phyloP scores from a whole-genome alignment of 768 basidiomycete genomes.

The Hericium rajendrae region DNA sequence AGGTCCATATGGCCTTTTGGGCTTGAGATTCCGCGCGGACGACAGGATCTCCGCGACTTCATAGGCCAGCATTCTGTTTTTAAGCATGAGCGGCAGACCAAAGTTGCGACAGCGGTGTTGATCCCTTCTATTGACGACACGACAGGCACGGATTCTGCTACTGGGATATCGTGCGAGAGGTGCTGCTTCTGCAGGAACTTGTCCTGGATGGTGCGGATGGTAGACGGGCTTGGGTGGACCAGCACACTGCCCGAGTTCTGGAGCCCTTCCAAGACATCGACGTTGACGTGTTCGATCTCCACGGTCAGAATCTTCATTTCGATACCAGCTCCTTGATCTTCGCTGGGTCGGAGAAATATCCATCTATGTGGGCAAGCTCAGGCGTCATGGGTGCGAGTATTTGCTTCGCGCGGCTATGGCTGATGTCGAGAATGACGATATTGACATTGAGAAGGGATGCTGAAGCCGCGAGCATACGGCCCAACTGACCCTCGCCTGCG shows the following conservation, averaged over 20 bases:
- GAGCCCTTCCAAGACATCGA: constrained; percentile 56
- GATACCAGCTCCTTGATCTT: constrained; percentile 73
- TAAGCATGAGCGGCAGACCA: constrained; percentile 90
- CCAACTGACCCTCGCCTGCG: constrained; percentile 91
- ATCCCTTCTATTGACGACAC: constrained; percentile 45
- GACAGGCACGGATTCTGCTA: constrained; percentile 53
- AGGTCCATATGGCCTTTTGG: constrained; percentile 40
- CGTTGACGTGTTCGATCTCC: constrained; percentile 96
- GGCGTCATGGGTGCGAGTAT: constrained; percentile 48
- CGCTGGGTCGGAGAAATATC: constrained; percentile 72
- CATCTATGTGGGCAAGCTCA: constrained; percentile 62
- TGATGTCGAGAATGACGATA: constrained; percentile 77
- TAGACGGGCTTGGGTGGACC: constrained; percentile 68
- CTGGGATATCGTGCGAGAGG: constrained; percentile 36
- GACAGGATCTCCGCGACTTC: constrained; percentile 92
- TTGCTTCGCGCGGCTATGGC: constrained; percentile 84
- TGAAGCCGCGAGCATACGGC: constrained; percentile 90
- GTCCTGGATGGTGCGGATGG: constrained; percentile 80
- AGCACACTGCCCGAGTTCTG: constrained; percentile 26
- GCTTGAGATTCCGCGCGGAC: constrained; percentile 45
- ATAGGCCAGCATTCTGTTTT: constrained; percentile 90
- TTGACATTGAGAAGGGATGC: constrained; percentile 82
- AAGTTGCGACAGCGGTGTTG: constrained; percentile 41
- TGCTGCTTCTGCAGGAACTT: constrained; percentile 57
- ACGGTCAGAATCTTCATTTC: constrained; percentile 81